Base-by-base conservation (phyloP, 1,284 basidiomycete species). In the Inonotus hispidus region DNA sequence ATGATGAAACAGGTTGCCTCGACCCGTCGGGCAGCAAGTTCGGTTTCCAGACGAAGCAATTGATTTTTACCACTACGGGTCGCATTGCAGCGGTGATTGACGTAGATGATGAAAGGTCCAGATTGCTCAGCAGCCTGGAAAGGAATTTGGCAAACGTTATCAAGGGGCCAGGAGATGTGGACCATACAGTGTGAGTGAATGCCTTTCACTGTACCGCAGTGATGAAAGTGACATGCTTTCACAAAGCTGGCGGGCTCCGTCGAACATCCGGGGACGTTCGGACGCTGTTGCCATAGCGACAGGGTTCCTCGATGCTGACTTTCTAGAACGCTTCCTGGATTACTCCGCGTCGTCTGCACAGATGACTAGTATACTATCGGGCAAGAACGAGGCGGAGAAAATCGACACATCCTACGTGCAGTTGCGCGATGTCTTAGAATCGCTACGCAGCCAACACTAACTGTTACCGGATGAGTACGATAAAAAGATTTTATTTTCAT, bases 261-360 rank as follows among this genome's bases (percentile, higher is more conserved):
- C 81, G 59, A 81, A 77, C 57, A 75, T 73, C 50, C 68, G 79
- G 66, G 80, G 87, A 63, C 73, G 79, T 58, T 79, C 82, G 68
- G 82, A 85, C 70, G 74, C 80, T 57, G 81, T 89, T 63, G 66
- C 73, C 53, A 70, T 77, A 14, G 77, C 83, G 19, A 73, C 81
- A 70, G 94, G 94, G 1, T 95, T 97, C 77, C 77, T 97, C 29
- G 94, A 98, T 67, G 95, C 94, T 2, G 90, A 94, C 69, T 92
- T 94, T 67, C 72, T 95, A 29, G 90, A 94, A 71, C 75, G 77
- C 32, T 87, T 88, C 73, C 75, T 92, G 27, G 68, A 73, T 13
- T 69, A 78, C 23, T 52, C 72, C 37, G 71, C 68, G 58, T 68
- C 68, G 25, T 75, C 76, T 2, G 67, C 71, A 37, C 70, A 71